Evolutionary conservation across 2,329 filamentous ascomycete species (phyloP), one percentile per base, ranked within the genome.

Genomic region (Botrytis elliptica): DNA sequence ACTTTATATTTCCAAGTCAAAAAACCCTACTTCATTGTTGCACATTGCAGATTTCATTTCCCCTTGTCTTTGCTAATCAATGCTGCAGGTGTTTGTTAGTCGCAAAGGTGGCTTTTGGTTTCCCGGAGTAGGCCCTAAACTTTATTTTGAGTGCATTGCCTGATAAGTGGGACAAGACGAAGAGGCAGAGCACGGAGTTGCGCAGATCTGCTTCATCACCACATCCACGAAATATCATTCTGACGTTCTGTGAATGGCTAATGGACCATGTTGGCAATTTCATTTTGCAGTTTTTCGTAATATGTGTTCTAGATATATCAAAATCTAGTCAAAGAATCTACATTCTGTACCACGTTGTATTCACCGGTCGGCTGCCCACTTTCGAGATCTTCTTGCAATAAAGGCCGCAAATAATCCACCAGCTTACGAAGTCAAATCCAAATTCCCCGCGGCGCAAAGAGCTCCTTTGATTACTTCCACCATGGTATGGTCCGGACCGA

Each of bases 261-360:
- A 33, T 33, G 33, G 14, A 20, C n/a, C 0, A n/a, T 12, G 38
- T 7, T n/a, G 38, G 22, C 49, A 63, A 63, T 63, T 42, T 63
- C 1, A n/a, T 42, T 6, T 63, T 55, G n/a, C 22, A 1, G 3
- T 49, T 49, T 49, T n/a, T 25, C 25, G 25, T 55, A n/a, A 14
- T 55, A 12, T 55, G 12, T 55, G 49, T 55, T n/a, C 25, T 55
- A 49, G 22, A 49, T 49, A 49, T 55, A 55, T 65, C 59, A 71
- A 33, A 71, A 71, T 42, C 69, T 65, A 18, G 59, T 65, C 59
- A 71, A n/a, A 55, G 69, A 71, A 40, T 71, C 69, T 29, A 71
- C 69, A 42, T 71, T 71, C 29, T 71, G 69, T 14, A 71, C 59
- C n/a, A 71, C 69, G 29, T 71, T 14, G 36, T 71, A 71, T 65